phyloP scores from a whole-genome alignment of 768 basidiomycete genomes.

The Russula earlei region DNA sequence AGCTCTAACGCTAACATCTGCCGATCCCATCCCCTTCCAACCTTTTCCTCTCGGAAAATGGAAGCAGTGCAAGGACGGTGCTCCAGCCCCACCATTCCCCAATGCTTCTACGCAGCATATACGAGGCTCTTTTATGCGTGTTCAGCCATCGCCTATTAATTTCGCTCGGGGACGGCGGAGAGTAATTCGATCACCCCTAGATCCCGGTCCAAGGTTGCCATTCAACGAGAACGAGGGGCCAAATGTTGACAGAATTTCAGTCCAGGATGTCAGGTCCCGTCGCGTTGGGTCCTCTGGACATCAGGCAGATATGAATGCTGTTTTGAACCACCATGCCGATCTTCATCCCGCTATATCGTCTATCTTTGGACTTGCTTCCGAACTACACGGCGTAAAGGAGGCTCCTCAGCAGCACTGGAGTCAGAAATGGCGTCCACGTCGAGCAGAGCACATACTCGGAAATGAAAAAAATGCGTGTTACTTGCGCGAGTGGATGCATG shows the following conservation, averaged over 20 bases:
- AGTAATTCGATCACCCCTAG: background rate
- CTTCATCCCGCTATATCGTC: constrained; percentile 11
- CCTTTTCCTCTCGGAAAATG: background rate
- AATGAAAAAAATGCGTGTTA: constrained; percentile 63
- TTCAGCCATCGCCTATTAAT: background rate
- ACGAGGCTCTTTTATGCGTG: constrained; percentile 1
- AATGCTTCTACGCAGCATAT: constrained; percentile 13
- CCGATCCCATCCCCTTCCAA: background rate
- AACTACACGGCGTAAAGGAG: background rate
- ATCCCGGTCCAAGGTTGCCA: background rate
- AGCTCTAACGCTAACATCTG: background rate
- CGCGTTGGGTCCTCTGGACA: background rate
- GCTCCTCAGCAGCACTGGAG: constrained; percentile 48
- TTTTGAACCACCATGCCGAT: background rate
- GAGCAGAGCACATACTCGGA: constrained; percentile 68
- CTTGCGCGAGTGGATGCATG: constrained; percentile 69
- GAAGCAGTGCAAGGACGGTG: background rate
- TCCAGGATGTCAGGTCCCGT: background rate
- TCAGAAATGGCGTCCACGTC: constrained; percentile 64
- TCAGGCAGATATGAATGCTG: background rate
- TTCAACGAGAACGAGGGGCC: background rate
- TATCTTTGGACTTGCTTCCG: constrained; percentile 6
- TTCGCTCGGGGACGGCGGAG: background rate
- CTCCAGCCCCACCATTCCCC: constrained; percentile 7
- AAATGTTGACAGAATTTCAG: background rate